Percentiles rank a stretch among this genome's conserved stretches.
Conservation (phyloP, 805 yeast genomes). For the Candida jianshihensis region DNA sequence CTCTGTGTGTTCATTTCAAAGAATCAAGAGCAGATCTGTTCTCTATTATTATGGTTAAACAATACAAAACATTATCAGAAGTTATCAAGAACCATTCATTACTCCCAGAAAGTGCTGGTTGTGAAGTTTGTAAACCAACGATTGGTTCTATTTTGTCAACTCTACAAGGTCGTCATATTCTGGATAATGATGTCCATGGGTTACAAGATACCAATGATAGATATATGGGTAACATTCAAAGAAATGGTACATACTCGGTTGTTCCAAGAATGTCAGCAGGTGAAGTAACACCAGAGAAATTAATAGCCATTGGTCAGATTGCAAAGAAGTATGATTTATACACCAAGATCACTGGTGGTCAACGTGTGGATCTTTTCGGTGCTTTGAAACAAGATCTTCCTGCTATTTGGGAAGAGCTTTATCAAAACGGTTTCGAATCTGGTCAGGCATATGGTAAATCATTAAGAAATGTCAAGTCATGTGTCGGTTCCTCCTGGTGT, state of each 20-base stretch:
- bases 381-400: slow-evolving; percentile 28
- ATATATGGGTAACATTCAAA: slow-evolving; percentile 30
- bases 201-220: slow-evolving; percentile 32
- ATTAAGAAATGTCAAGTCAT: slow-evolving; percentile 30
- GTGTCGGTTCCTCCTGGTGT: slow-evolving; percentile 34
- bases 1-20: slow-evolving; percentile 28
- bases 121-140: slow-evolving; percentile 32
- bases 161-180: slow-evolving; percentile 25
- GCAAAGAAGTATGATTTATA: slow-evolving; percentile 28
- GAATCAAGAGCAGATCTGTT: slow-evolving; percentile 30
- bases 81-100: slow-evolving; percentile 25
- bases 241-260: slow-evolving; percentile 32
- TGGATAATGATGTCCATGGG: slow-evolving; percentile 26
- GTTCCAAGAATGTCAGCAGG: slow-evolving; percentile 33
- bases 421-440: slow-evolving; percentile 28
- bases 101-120: slow-evolving; percentile 25
- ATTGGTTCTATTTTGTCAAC: slow-evolving; percentile 31
- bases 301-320: slow-evolving; percentile 27
- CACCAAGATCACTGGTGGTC: slow-evolving; percentile 32
- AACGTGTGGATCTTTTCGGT: slow-evolving; percentile 29
- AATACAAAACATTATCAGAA: slow-evolving; percentile 22
- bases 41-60: slow-evolving; percentile 28
- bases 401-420: slow-evolving; percentile 26
- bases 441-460: slow-evolving; percentile 34
- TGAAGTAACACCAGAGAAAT: slow-evolving; percentile 31